Conservation (phyloP, 305 asterid species). For the Solanum hybrid region DNA sequence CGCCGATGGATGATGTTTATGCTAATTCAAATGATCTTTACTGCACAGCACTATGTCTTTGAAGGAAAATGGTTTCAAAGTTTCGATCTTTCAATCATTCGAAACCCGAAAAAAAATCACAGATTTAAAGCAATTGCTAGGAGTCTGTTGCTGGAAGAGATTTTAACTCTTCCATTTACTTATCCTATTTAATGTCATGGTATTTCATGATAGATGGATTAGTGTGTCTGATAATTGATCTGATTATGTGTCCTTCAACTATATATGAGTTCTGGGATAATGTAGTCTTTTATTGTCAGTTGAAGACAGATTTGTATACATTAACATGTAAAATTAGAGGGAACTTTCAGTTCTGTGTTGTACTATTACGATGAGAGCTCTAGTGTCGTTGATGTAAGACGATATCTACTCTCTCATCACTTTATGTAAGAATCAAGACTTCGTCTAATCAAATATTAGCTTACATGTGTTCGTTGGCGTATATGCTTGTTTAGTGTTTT, state of each 20-base stretch:
- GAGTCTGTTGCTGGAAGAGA: slow-evolving; percentile 9
- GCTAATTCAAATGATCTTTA: slow-evolving; percentile 41
- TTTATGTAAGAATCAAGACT: slow-evolving; percentile 20
- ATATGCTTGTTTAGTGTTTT: not conserved
- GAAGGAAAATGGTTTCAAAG: slow-evolving; percentile 12
- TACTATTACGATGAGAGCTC: not conserved
- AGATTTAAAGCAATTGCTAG: not conserved
- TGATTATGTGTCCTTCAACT: slow-evolving; percentile 14
- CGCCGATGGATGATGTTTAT: slow-evolving; percentile 13
- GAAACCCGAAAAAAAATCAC: not conserved
- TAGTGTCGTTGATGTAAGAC: not conserved
- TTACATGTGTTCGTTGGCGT: not conserved
- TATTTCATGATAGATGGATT: slow-evolving; percentile 6
- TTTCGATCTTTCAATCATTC: not conserved
- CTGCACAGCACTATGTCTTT: slow-evolving; percentile 59
- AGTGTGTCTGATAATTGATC: slow-evolving; percentile 14
- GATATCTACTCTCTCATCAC: slow-evolving; percentile 1
- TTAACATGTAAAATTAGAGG: slow-evolving; percentile 19
- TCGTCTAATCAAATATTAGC: slow-evolving; percentile 14
- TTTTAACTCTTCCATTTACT: slow-evolving; percentile 11
- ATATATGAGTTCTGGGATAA: slow-evolving; percentile 4
- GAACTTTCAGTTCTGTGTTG: slow-evolving; percentile 5
- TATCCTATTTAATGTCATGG: slow-evolving; percentile 7
- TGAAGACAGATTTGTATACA: slow-evolving; percentile 2
- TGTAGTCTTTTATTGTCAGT: not conserved